Percentiles rank a stretch among this genome's conserved stretches.
These are phyloP conservation scores for Papilionanthe hybrid DNA, from an alignment of 116 monocot genomes.

Conservation along the genomic window DNA sequence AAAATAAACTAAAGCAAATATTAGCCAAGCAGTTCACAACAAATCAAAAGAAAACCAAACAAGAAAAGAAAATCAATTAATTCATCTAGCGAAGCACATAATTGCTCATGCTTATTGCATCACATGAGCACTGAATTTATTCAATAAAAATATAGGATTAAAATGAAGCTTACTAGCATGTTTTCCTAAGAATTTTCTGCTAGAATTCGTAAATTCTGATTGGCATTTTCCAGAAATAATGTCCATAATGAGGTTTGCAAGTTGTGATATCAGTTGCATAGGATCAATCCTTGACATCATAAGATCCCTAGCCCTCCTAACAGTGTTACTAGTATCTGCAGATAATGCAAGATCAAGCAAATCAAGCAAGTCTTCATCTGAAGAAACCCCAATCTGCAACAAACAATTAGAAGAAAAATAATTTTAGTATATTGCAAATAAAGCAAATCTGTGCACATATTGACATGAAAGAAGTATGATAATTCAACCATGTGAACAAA, in stretches of 20 bases:
- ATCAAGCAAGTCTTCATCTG: constrained; percentile 84
- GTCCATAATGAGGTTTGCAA: constrained; percentile 98
- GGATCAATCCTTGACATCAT: constrained; percentile 89
- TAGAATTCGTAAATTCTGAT: constrained; percentile 37
- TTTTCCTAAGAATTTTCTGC: constrained; percentile 42
- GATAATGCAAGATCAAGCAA: constrained; percentile 82
- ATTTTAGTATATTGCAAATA: constrained; percentile 5
- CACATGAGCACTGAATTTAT: background rate
- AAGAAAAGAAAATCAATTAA: background rate
- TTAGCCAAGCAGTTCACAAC: background rate
- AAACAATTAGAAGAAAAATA: background rate
- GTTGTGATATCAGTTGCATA: constrained; percentile 82
- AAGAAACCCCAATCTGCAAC: constrained; percentile 79
- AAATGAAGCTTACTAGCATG: constrained; percentile 45
- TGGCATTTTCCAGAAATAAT: constrained; percentile 75
- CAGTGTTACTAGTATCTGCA: constrained; percentile 81
- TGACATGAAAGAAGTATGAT: background rate
- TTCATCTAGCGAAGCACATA: background rate
- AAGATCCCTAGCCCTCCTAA: constrained; percentile 79
- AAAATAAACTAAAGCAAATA: background rate
- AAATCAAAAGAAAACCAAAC: background rate
- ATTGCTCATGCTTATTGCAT: background rate
- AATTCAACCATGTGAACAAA: constrained; percentile 1
- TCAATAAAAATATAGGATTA: background rate
- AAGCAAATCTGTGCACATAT: background rate